Evolutionary conservation across 78 protist species (phyloP), one percentile per base, ranked within the genome.

Genomic region (Creolimax fragrantissima): DNA sequence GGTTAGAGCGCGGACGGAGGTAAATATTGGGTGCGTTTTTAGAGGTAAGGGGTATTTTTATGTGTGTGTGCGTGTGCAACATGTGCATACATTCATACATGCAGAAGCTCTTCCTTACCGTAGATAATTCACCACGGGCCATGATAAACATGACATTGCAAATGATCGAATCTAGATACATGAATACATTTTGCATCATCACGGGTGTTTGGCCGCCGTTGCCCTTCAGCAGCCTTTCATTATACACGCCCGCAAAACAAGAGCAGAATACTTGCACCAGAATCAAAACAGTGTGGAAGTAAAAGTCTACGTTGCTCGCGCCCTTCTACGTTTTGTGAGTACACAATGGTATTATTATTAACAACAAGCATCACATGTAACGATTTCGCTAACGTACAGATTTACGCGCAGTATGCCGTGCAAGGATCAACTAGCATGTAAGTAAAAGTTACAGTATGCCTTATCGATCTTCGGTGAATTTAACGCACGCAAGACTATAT

Each of bases 211-310:
- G 42, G 42, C 41, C 42, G 47, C 24, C 91, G 45, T 84, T 42
- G 24, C 3, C 36, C 92, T 93, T 93, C 67, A 93, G 95, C 43
- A 93, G 95, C 7, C 42, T 2, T 91, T 93, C 95, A 91, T 91
- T 93, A 91, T 90, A 90, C 5, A 93, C 93, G 35, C 92, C 91
- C 2, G 95, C 92, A 43, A 91, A 86, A 84, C 89, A 92, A 41
- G 86, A 92, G 90, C 91, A 88, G 39, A 43, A 89, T 92, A 44
- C 92, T 11, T 83, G 86, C 86, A 83, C 86, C 42, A 83, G 5
- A 83, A 83, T 83, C 35, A 83, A 24, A 24, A 5, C 86, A 24
- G 86, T 83, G 86, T 83, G 86, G 86, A 83, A 83, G 86, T 83
- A 83, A 41, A 83, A 83, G 86, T 83, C 35, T 41, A 24, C 74